phyloP scores from a whole-genome alignment of 2,329 filamentous ascomycete genomes.

The Emericellopsis atlantica region DNA sequence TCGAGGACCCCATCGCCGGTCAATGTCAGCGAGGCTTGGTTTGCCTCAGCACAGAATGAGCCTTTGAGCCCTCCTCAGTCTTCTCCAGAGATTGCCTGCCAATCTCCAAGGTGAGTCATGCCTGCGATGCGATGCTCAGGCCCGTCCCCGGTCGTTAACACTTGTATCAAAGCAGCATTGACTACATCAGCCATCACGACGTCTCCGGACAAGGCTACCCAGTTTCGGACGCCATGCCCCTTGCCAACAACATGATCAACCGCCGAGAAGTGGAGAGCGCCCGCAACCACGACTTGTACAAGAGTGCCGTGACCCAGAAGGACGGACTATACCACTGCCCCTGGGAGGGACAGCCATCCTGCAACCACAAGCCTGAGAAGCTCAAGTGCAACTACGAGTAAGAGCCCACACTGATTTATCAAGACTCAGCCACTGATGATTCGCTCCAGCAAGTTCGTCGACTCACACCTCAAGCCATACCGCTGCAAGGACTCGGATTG shows the following conservation, averaged over 20 bases:
- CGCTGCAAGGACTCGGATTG: conserved; percentile 80
- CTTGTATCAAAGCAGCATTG: conserved; percentile 3
- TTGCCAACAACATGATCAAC: conserved; percentile 24
- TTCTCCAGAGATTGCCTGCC: conserved; percentile 34
- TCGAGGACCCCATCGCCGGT: conserved; percentile 39
- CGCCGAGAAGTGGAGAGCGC: conserved; percentile 46
- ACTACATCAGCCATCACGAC: conserved; percentile 14
- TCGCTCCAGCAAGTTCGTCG: conserved; percentile 75
- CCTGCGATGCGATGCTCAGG: not conserved
- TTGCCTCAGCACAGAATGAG: conserved; percentile 7
- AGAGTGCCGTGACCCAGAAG: conserved; percentile 44
- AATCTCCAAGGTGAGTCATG: conserved; percentile 39
- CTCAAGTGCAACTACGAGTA: conserved; percentile 99
- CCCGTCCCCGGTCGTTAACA: not conserved
- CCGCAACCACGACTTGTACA: conserved; percentile 59
- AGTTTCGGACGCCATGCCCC: conserved; percentile 14
- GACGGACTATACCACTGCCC: conserved; percentile 93
- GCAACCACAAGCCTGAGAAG: conserved; percentile 86
- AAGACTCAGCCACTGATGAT: not conserved
- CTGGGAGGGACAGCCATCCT: conserved; percentile 57
- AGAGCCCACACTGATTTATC: conserved; percentile 27
- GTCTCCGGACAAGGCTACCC: conserved; percentile 3
- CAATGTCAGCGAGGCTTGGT: conserved; percentile 35
- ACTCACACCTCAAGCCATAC: conserved; percentile 94
- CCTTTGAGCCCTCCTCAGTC: conserved; percentile 21